phyloP scores from a whole-genome alignment of 306 rosid species.

The Prunus mira region DNA sequence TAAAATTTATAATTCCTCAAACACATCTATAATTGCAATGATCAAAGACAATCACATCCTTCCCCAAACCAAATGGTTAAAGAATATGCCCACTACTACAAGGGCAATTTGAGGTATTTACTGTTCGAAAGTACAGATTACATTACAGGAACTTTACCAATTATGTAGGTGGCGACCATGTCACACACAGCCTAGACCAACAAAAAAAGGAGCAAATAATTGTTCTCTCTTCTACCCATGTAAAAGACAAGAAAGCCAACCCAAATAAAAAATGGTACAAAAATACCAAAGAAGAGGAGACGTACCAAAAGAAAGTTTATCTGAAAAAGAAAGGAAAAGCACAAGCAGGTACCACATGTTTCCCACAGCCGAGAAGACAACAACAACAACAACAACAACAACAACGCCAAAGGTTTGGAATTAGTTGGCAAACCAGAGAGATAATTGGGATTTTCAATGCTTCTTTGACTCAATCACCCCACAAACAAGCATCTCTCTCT shows the following conservation, averaged over 20 bases:
- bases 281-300: background rate
- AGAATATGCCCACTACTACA: background rate
- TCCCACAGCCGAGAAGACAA: conserved; percentile 13
- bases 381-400: background rate
- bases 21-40: background rate
- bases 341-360: conserved; percentile 13
- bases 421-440: conserved; percentile 23
- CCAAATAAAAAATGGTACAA: background rate
- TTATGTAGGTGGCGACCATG: no score
- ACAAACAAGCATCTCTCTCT: background rate
- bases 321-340: background rate
- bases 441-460: conserved; percentile 14
- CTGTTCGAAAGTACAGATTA: background rate
- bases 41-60: background rate
- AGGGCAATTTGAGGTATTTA: background rate
- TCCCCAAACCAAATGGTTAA: background rate
- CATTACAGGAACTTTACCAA: no score
- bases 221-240: no score
- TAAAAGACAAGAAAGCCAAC: no score
- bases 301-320: background rate
- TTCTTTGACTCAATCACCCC: conserved; percentile 16
- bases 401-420: conserved; percentile 12
- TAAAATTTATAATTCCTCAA: background rate
- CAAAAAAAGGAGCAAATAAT: background rate
- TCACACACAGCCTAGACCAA: no score